Conservation (phyloP, 2,329 filamentous ascomycete species). For the Stachybotrys chlorohalonatus region DNA sequence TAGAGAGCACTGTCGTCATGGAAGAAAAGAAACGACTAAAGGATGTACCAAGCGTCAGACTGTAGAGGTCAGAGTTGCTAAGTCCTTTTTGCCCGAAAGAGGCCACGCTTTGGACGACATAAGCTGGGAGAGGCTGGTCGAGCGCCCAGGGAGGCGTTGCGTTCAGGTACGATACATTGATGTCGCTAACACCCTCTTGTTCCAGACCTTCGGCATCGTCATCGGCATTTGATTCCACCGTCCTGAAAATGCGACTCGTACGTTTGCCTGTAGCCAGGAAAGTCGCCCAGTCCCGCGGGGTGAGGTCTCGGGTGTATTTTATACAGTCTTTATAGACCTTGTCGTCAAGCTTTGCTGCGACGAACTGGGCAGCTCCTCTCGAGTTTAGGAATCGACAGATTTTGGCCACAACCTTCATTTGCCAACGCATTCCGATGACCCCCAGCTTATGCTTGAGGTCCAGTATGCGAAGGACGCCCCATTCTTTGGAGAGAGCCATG, state of each 20-base stretch:
- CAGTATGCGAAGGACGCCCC: conserved; percentile 47
- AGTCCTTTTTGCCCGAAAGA: conserved; percentile 17
- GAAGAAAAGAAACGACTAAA: conserved; percentile 28
- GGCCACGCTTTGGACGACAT: conserved; percentile 19
- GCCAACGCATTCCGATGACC: conserved; percentile 43
- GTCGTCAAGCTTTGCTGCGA: conserved; percentile 44
- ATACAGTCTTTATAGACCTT: conserved; percentile 54
- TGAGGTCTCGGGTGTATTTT: conserved; percentile 47
- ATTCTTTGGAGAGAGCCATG: conserved; percentile 47
- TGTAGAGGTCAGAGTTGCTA: conserved; percentile 27
- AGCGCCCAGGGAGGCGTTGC: conserved; percentile 21
- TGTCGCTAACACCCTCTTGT: conserved; percentile 8
- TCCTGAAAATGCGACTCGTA: conserved; percentile 15
- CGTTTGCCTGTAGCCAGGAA: conserved; percentile 41
- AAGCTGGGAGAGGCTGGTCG: conserved; percentile 23
- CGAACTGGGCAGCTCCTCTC: conserved; percentile 46
- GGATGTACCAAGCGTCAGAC: conserved; percentile 23
- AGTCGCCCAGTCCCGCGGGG: conserved; percentile 45
- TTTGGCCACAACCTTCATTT: conserved; percentile 52
- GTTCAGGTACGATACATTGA: conserved; percentile 14
- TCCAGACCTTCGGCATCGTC: conserved; percentile 15
- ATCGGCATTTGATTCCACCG: conserved; percentile 9
- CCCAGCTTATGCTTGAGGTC: conserved; percentile 51
- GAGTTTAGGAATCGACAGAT: conserved; percentile 49
- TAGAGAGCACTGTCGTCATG: conserved; percentile 24